Evolutionary conservation across 78 protist genomes (phyloP), one percentile per base, ranked within the genome.

Genomic region (Cavenderia fasciculata): DNA sequence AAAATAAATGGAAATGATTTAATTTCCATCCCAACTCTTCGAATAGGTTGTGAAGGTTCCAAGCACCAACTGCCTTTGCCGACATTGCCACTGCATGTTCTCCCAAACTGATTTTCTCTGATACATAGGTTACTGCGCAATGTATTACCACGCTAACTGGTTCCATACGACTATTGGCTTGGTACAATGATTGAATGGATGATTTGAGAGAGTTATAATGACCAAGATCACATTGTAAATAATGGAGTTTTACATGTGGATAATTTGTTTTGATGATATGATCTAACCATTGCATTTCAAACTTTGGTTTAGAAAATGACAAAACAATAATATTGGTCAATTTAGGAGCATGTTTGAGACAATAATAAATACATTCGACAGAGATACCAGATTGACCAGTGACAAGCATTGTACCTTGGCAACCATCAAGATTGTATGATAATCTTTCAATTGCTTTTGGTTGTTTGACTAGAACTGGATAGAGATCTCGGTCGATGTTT

Each of bases 311-410:
- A 3, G 72, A 63, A 38, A 8, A 19, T 3, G 72, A 63, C 3
- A 63, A 47, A 3, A 63, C 72, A 38, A 63, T 63, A 4, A 63
- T n/a, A 63, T 63, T 47, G 3, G 4, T 33, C 14, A 49, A 49
- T 14, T 23, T 27, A 33, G n/a, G 6, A 38, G 72, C 51, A 6
- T 38, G 12, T 4, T 63, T 57, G 2, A 18, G 54, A 38, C 72
- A 33, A 63, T 40, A 23, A 63, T 63, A 2, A 16, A 63, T n/a
- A 40, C 33, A 38, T 25, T 41, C 57, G 2, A 82, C 23, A 11
- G 74, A 36, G 31, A 82, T 68, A 56, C 88, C 88, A 36, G 62
- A 18, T 66, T 79, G 88, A 25, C 88, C 88, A 38, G 88, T 79
- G 18, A 79, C 54, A 16, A 79, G 25, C 1, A 63, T 3, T 27